Base-by-base conservation (phyloP, 768 basidiomycete species). In the Pulveroboletus sp. region DNA sequence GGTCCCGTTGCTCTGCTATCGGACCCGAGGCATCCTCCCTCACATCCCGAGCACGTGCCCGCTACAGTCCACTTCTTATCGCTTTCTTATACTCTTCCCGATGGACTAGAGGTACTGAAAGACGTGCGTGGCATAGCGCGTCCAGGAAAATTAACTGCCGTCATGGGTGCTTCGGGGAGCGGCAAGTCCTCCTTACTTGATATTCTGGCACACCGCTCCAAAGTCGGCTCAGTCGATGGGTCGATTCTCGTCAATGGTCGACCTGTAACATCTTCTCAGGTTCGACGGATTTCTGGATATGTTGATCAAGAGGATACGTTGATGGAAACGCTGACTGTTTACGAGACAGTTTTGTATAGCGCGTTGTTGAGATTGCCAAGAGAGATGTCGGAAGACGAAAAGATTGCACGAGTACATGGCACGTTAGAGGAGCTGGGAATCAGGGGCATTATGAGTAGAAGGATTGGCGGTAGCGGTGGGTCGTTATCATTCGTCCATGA, bases 221-320 rank as follows among this genome's bases (percentile, higher is more conserved):
- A 98, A 72, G 77, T 85, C 12, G 96, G 96, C 0, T 50, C 60
- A 2, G 87, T 94, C 7, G 44, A 45, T 32, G 94, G 94, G 3
- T 76, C 76, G 27, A 86, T 85, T 33, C 78, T 91, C 17, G 83
- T 97, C 45, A 98, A 98, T 61, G 94, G 95, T 0, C 76, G 90
- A 3, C 77, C 78, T 51, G 85, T 95, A 24, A 73, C 74, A 39
- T 76, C 90, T 65, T 69, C 75, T 24, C 81, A 87, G 64, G 96
- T 91, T 74, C 85, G 83, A 65, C 81, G 83, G 32, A 86, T 97
- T 6, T 83, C 87, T 56, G 96, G 96, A 28, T 99, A 89, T 57
- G 96, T 99, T 39, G 95, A 99, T 64, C 96, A 99, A 69, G 96
- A 98, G 68, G 96, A 99, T 67, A 96, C 93, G 9, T 71, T 99